Evolutionary conservation across 768 basidiomycete genomes (phyloP).

Genomic region (Mycena vulgaris): DNA sequence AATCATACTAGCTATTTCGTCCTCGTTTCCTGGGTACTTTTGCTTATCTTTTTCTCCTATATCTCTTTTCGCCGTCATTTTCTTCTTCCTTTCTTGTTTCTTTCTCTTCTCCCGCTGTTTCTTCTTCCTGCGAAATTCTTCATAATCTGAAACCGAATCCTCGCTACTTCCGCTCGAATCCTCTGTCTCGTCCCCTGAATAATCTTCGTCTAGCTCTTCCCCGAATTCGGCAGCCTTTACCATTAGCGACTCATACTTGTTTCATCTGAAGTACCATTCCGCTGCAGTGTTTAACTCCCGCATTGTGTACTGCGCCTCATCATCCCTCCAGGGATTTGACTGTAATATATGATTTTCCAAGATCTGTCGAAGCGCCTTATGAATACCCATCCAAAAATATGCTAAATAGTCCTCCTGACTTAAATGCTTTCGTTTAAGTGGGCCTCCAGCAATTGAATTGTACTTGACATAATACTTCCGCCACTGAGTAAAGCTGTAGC

Average conservation of each 20-base stretch:
- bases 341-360: background rate
- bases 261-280: conserved; percentile 17
- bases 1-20: background rate
- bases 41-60: background rate
- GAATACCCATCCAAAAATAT: background rate
- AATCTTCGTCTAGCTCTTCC: conserved; percentile 12
- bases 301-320: background rate
- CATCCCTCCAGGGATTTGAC: background rate
- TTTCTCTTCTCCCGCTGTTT: background rate
- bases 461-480: background rate
- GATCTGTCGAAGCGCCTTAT: background rate
- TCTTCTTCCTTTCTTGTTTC: background rate
- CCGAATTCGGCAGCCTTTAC: conserved; percentile 4
- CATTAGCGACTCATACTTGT: conserved; percentile 15
- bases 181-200: conserved; percentile 2
- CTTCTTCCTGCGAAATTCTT: background rate
- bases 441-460: background rate
- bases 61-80: background rate
- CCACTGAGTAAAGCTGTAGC: background rate
- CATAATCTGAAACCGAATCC: background rate
- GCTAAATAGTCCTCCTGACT: background rate
- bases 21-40: background rate
- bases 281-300: conserved; percentile 14
- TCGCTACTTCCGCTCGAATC: background rate
- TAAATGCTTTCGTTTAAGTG: background rate